These are phyloP conservation scores for Russula olivacea DNA, from an alignment of 768 basidiomycete species.

Conservation along the genomic window DNA sequence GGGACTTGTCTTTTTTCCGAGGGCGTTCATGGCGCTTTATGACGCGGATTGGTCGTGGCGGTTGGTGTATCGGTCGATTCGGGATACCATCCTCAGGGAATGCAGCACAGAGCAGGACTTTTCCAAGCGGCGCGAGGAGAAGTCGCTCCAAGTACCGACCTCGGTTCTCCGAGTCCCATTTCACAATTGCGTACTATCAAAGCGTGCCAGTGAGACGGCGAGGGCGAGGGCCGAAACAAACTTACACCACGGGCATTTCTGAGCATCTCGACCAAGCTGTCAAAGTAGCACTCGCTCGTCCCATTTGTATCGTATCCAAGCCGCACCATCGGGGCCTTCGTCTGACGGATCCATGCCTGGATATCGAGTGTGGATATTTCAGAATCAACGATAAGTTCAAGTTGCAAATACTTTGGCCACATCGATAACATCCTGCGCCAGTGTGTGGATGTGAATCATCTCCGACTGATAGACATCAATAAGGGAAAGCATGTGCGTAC, in stretches of 20 bases:
- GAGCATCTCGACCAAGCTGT: neutral
- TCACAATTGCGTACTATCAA: constrained; percentile 6
- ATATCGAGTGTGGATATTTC: neutral
- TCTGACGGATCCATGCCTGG: constrained; percentile 1
- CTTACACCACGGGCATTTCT: constrained; percentile 6
- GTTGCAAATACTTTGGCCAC: neutral
- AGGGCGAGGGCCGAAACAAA: neutral
- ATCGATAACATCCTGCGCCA: neutral
- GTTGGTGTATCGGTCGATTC: neutral
- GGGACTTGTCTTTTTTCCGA: too few relatives aligned
- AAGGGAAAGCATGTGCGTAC: neutral
- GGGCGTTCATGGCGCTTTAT: neutral
- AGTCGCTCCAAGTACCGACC: neutral
- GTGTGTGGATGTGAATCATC: neutral
- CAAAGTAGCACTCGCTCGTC: neutral
- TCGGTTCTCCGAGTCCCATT: neutral
- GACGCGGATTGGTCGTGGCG: neutral
- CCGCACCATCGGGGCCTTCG: neutral
- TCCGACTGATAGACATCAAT: too few relatives aligned
- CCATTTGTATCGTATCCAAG: neutral
- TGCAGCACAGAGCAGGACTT: neutral
- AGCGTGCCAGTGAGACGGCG: neutral
- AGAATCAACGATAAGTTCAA: neutral
- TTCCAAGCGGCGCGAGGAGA: constrained; percentile 5
- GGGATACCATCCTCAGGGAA: constrained; percentile 2